Percentiles rank a stretch among this genome's conserved stretches.
These are phyloP conservation scores for Asterophora parasitica DNA, from an alignment of 768 basidiomycete genomes.

Conservation along the genomic window DNA sequence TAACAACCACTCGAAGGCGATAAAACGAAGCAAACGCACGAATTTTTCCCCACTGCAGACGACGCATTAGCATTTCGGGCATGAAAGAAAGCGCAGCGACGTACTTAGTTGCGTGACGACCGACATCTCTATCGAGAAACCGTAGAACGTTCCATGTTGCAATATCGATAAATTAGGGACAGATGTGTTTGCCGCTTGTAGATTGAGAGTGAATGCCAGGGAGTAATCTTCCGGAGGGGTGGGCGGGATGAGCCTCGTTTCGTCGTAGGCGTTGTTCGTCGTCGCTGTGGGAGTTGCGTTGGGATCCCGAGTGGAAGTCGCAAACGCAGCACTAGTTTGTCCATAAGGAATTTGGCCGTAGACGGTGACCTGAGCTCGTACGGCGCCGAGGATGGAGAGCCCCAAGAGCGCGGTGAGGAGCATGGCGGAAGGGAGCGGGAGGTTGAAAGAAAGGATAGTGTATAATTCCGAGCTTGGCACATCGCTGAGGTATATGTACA, in stretches of 20 bases:
- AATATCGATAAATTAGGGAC: constrained; percentile 34
- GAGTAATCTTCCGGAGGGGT: constrained; percentile 41
- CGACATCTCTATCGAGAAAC: constrained; percentile 75
- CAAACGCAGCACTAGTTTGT: constrained; percentile 11
- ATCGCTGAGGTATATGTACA: no score
- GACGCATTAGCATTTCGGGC: background rate
- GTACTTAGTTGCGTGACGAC: constrained; percentile 61
- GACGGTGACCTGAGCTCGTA: no score
- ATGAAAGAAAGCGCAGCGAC: constrained; percentile 26
- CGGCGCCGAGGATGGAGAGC: no score
- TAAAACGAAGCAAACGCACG: constrained; percentile 26
- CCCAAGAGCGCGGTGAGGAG: no score
- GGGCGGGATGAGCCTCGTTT: constrained; percentile 45
- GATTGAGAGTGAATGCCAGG: constrained; percentile 39
- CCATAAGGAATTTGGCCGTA: background rate
- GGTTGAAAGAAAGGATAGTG: no score
- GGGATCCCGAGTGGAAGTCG: constrained; percentile 15
- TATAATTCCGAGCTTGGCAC: no score
- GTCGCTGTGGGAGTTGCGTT: constrained; percentile 26
- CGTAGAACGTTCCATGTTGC: constrained; percentile 54
- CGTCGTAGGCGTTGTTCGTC: constrained; percentile 47
- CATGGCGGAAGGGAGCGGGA: no score
- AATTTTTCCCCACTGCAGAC: constrained; percentile 47
- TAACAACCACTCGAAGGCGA: constrained; percentile 1
- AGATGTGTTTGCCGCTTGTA: constrained; percentile 29